Conservation (phyloP, 2,329 filamentous ascomycete genomes). For the Fusarium nanum region DNA sequence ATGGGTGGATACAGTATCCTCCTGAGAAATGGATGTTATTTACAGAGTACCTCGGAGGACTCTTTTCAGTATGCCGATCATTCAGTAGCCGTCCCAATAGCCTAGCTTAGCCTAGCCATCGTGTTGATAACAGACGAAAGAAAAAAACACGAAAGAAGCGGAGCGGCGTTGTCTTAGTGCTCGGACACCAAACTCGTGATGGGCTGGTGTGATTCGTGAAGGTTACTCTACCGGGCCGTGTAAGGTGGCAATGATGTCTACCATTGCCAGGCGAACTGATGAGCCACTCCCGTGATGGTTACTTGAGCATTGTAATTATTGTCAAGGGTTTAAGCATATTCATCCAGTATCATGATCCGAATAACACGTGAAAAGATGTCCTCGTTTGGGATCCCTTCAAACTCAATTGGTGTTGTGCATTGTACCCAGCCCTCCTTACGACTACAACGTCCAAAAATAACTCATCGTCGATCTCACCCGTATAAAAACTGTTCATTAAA, state of each 20-base stretch:
- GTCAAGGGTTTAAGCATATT: not conserved
- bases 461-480: constrained; percentile 18
- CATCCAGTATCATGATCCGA: not conserved
- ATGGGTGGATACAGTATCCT: not conserved
- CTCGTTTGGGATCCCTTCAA: not conserved
- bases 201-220: not conserved
- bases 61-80: not conserved
- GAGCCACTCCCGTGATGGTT: not conserved
- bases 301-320: not conserved
- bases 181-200: not conserved
- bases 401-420: not conserved
- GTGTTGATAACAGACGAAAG: not conserved
- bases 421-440: not conserved
- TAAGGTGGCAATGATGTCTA: not conserved
- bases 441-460: constrained; percentile 22
- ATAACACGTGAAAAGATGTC: not conserved
- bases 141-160: not conserved
- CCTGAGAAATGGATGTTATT: not conserved
- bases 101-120: not conserved
- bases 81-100: not conserved
- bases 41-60: not conserved
- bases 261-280: not conserved
- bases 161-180: constrained; percentile 1
- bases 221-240: not conserved
- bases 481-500: not conserved